Evolutionary conservation across 192 early-diverging fungal species (phyloP), one percentile per base, ranked within the genome.

Genomic region (Coemansia sp.): DNA sequence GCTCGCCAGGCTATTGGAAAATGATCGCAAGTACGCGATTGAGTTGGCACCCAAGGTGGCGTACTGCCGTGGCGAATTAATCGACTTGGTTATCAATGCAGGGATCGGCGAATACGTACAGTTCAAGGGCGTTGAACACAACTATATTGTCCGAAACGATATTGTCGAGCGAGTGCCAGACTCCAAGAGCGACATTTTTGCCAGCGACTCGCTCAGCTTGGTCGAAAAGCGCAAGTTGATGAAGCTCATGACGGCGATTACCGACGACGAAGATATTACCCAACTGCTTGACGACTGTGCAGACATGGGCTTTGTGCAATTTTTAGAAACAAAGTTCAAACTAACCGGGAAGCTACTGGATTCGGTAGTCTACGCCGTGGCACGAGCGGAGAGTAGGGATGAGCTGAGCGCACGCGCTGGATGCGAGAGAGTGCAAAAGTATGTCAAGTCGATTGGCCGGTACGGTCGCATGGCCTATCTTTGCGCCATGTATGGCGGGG

Each of bases 181-280:
- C 19, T 90, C 91, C 51, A 97, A 95, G 73, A 95, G 95, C 70
- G 96, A 97, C 73, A 86, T 98, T 17, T 98, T 98, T 86, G 85
- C 87, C 16, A 91, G 87, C 62, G 86, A 89, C 21, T 78, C 87
- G 19, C 83, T 97, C 14, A 79, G 78, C 8, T 74, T 97, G 39
- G 76, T 93, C 44, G 96, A 97, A 39, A 98, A 98, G 77, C 84
- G 96, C 64, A 87, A 89, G 54, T 71, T 98, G 73, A 98, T 98
- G 96, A 88, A 89, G 69, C 91, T 96, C 66, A 74, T 98, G 63
- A 90, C 88, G 3, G 83, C 85, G 68, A 83, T 90, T 11, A 63
- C 53, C 16, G 82, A 87, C 59, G 74, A 83, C 29, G 86, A 83
- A 1, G 34, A 65, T 31, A 54, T 34, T 41, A 29, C 35, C 10